These are phyloP conservation scores for Corinectria fuckeliana DNA, from an alignment of 2,329 filamentous ascomycete genomes.

Conservation along the genomic window DNA sequence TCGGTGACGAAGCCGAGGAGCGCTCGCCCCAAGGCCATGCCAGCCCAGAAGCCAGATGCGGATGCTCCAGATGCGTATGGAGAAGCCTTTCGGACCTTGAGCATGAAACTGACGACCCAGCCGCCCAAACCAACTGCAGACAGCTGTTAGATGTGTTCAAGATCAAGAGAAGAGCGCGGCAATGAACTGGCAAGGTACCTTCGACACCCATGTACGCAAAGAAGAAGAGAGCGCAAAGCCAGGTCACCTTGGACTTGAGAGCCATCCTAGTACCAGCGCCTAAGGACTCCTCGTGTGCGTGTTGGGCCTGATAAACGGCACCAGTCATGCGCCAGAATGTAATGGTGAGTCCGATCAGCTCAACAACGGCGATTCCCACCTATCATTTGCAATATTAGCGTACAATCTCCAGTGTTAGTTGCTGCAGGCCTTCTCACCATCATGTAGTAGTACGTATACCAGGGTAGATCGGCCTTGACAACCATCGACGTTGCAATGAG, in stretches of 20 bases:
- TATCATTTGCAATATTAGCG: constrained; percentile 20
- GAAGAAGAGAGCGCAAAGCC: constrained; percentile 72
- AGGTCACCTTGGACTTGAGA: constrained; percentile 61
- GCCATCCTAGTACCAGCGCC: constrained; percentile 46
- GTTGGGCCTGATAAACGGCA: constrained; percentile 55
- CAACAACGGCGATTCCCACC: constrained; percentile 58
- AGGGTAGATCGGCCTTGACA: constrained; percentile 61
- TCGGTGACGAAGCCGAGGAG: constrained; percentile 74
- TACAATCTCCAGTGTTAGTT: background rate
- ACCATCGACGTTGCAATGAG: constrained; percentile 72
- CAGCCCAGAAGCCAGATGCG: constrained; percentile 80
- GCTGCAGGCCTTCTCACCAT: constrained; percentile 59
- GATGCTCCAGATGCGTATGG: constrained; percentile 75
- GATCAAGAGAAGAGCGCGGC: accelerated
- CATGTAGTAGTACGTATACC: constrained; percentile 75
- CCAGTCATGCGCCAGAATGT: constrained; percentile 68
- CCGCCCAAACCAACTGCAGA: constrained; percentile 68
- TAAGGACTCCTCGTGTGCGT: constrained; percentile 34
- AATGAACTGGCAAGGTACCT: constrained; percentile 40
- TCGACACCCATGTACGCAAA: constrained; percentile 77
- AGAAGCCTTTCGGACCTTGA: constrained; percentile 68
- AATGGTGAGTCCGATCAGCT: constrained; percentile 56
- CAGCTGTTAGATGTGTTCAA: constrained; percentile 14
- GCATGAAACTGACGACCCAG: constrained; percentile 84
- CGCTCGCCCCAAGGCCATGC: constrained; percentile 72